Percentiles rank a stretch among this genome's conserved stretches.
These are phyloP conservation scores for Pseudomicrostroma phylloplanum DNA, from an alignment of 1,284 basidiomycete genomes.

Conservation along the genomic window DNA sequence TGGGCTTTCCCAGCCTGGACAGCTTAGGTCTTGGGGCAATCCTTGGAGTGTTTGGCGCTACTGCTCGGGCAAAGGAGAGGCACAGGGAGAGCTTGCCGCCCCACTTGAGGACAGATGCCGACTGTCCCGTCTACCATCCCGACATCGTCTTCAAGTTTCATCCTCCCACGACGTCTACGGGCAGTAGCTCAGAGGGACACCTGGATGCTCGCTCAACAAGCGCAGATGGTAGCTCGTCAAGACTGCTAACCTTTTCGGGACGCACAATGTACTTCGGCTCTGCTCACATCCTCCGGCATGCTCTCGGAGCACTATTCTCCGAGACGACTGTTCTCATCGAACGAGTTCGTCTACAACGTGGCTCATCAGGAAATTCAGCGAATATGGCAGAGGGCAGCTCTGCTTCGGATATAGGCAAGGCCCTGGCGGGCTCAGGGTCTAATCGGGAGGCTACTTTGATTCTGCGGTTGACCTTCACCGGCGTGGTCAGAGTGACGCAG, in stretches of 20 bases:
- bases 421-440: not conserved
- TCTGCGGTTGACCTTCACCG: slow-evolving; percentile 34
- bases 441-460: not conserved
- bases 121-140: slow-evolving; percentile 26
- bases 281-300: slow-evolving; percentile 35
- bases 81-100: not conserved
- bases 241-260: slow-evolving; percentile 35
- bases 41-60: not conserved
- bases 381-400: not conserved
- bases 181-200: not conserved
- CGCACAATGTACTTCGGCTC: slow-evolving; percentile 37
- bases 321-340: slow-evolving; percentile 29
- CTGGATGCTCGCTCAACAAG: not conserved
- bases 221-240: not conserved
- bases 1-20: not conserved
- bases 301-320: slow-evolving; percentile 35
- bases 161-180: slow-evolving; percentile 20
- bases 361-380: not conserved
- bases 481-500: slow-evolving; percentile 30
- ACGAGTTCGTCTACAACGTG: slow-evolving; percentile 9
- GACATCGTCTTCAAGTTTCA: slow-evolving; percentile 31
- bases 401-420: not conserved
- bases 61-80: not conserved
- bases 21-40: not conserved
- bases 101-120: not conserved